Percentiles rank a stretch among this genome's conserved stretches.
Conservation (phyloP, 2,329 filamentous ascomycete genomes). For the Colletotrichum viniferum region DNA sequence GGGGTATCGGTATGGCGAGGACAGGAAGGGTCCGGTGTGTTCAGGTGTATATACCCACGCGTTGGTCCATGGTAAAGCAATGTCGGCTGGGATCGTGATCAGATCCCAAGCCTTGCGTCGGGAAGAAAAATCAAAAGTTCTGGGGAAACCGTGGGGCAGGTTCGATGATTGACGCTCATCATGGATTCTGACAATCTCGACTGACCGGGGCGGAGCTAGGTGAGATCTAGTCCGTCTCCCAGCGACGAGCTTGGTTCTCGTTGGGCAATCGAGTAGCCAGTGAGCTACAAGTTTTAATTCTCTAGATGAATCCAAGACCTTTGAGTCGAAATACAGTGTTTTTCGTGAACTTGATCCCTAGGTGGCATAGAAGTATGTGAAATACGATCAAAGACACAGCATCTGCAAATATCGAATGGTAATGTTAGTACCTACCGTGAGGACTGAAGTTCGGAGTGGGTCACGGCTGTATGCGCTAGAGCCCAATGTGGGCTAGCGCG, state of each 20-base stretch:
- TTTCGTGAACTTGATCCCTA: background rate
- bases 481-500: background rate
- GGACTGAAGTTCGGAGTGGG: background rate
- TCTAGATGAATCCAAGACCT: background rate
- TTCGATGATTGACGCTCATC: background rate
- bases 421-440: background rate
- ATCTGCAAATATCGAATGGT: background rate
- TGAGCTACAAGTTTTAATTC: background rate
- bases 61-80: background rate
- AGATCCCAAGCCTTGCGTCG: background rate
- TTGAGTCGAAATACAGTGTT: background rate
- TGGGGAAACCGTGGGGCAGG: background rate
- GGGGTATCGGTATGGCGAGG: background rate
- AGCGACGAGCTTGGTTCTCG: background rate
- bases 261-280: background rate
- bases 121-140: background rate
- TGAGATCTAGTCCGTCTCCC: background rate
- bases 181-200: background rate
- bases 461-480: background rate
- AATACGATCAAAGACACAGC: background rate
- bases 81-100: background rate
- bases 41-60: constrained; percentile 18
- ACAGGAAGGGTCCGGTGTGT: background rate
- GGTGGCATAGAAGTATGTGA: background rate
- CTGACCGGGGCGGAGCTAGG: too few relatives aligned